Base-by-base conservation (phyloP, 306 rosid genomes). In the Vigna trinervia region DNA sequence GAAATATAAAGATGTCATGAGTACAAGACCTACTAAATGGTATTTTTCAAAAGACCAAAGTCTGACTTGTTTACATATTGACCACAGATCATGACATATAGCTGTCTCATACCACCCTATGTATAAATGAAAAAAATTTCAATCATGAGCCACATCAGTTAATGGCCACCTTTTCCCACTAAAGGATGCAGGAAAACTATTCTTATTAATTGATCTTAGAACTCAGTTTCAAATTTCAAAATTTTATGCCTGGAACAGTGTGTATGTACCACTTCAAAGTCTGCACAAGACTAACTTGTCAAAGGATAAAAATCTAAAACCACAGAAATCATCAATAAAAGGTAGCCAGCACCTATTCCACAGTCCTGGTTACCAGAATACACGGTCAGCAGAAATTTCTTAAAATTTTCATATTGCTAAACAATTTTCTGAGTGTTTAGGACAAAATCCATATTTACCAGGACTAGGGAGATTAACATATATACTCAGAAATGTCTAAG, bases 1-100 rank as follows among this genome's bases (percentile, higher is more conserved):
- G 72, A 76, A 52, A 81, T 48, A 64, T 34, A 54, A 28, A 74
- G 26, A 68, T 57, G 43, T 45, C 65, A 62, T 79, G 82, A 87
- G 84, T 41, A 60, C 66, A 62, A 30, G 54, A 56, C 47, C 41
- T 39, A 39, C 72, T 43, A 69, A 73, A 22, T 56, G 39, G 79
- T 70, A 66, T 52, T 79, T 57, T 57, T 19, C 47, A 62, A 30
- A 22, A 58, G 63, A 8, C 46, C 47, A 39, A 48, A 68, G 65
- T 69, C 19, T 50, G 56, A 38, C 50, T 68, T 2, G 7, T 41
- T 34, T 20, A 58, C 8, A 13, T 50, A 58, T 65, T 50, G 54
- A 69, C 57, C 61, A 28, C 26, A 69, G 47, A 41, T 30, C 48
- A 69, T 38, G 43, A 9, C 46, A 8, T 45, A 53, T 4, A 53